phyloP scores from a whole-genome alignment of 805 yeast genomes.

The Candida krabiensis region DNA sequence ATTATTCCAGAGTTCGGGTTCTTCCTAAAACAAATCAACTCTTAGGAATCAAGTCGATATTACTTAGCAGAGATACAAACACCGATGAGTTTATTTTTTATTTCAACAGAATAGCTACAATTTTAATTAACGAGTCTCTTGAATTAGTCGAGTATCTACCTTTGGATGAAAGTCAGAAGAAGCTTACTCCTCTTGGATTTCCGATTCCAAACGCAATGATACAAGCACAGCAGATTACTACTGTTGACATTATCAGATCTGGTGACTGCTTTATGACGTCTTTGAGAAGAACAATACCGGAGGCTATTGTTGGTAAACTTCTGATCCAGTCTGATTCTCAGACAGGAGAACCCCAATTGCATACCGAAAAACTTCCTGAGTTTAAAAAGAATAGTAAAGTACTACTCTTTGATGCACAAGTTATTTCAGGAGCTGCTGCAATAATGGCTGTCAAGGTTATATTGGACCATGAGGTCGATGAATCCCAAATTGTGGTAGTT shows the following conservation, averaged over 20 bases:
- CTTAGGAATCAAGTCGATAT: conserved; percentile 66
- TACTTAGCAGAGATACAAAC: conserved; percentile 53
- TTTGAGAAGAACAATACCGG: conserved; percentile 73
- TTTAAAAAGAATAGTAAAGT: conserved; percentile 40
- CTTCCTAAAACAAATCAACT: conserved; percentile 64
- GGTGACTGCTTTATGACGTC: conserved; percentile 92
- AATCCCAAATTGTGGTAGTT: conserved; percentile 64
- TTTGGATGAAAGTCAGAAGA: conserved; percentile 7
- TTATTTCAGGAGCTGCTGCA: conserved; percentile 89
- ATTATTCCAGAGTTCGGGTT: conserved; percentile 34
- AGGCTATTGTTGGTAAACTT: conserved; percentile 76
- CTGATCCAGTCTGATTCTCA: conserved; percentile 82
- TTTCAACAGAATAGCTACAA: conserved; percentile 77
- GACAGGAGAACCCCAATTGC: conserved; percentile 94
- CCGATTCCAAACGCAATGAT: conserved; percentile 27
- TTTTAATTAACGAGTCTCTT: conserved; percentile 67
- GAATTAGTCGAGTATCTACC: conserved; percentile 50
- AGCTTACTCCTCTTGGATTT: conserved; percentile 43
- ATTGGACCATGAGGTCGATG: conserved; percentile 71
- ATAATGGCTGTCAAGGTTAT: conserved; percentile 92
- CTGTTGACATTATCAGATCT: conserved; percentile 80
- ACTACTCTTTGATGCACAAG: conserved; percentile 80
- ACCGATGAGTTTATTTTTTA: conserved; percentile 83
- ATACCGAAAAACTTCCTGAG: conserved; percentile 71
- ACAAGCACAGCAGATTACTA: conserved; percentile 53